These are phyloP conservation scores for Sarocladiaceae sp. DNA, from an alignment of 2,329 filamentous ascomycete genomes.

Conservation along the genomic window DNA sequence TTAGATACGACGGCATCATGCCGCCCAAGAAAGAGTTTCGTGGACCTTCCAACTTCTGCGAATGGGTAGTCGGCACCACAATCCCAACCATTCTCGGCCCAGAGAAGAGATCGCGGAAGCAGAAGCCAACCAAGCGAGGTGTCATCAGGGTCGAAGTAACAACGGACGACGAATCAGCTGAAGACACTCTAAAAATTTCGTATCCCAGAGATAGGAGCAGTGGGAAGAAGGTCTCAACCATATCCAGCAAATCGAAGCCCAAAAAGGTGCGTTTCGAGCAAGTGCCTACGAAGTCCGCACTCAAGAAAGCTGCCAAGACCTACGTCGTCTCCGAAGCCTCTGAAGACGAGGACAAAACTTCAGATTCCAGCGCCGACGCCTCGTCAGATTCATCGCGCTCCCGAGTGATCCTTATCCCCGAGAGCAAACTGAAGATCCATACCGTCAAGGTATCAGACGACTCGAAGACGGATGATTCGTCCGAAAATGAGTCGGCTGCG, in stretches of 20 bases:
- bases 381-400: slow-evolving; percentile 17
- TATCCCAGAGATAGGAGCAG: slow-evolving; percentile 37
- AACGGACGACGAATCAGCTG: slow-evolving; percentile 48
- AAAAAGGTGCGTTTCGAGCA: slow-evolving; percentile 43
- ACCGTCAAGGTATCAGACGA: background rate
- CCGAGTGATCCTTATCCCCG: background rate
- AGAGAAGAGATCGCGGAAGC: slow-evolving; percentile 17
- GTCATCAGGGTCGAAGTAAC: slow-evolving; percentile 37
- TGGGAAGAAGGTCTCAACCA: slow-evolving; percentile 1
- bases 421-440: background rate
- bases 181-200: slow-evolving; percentile 43
- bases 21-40: background rate
- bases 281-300: slow-evolving; percentile 28
- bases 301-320: slow-evolving; percentile 25
- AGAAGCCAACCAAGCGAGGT: slow-evolving; percentile 13
- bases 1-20: background rate
- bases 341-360: background rate
- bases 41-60: slow-evolving; percentile 26
- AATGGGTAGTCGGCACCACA: slow-evolving; percentile 36
- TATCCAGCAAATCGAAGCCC: slow-evolving; percentile 6
- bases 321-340: slow-evolving; percentile 1
- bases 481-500: slow-evolving; percentile 14
- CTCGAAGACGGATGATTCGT: background rate
- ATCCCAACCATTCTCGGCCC: slow-evolving; percentile 25
- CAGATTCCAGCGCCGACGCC: slow-evolving; percentile 15